phyloP scores from a whole-genome alignment of 306 rosid genomes.

The Vigna radiata region DNA sequence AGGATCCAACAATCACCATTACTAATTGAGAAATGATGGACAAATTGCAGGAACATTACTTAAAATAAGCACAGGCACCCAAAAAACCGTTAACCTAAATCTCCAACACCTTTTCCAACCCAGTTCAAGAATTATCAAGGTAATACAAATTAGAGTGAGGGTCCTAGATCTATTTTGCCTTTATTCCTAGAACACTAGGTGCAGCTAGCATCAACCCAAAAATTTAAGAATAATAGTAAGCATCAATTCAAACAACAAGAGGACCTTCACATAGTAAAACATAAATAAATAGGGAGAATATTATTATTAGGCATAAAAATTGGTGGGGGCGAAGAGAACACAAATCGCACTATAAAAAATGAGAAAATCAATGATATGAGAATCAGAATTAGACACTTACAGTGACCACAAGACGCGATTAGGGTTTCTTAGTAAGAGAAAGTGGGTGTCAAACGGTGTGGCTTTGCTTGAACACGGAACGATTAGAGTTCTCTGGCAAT shows the following conservation, averaged over 20 bases:
- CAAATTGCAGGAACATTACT: too few relatives aligned
- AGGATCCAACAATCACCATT: too few relatives aligned
- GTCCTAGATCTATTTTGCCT: neutral
- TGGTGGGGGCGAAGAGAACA: neutral
- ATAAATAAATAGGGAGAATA: too few relatives aligned
- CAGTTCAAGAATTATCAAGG: neutral
- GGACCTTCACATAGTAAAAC: neutral
- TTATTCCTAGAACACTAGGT: slow-evolving; percentile 14
- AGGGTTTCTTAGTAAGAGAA: neutral
- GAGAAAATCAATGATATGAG: too few relatives aligned
- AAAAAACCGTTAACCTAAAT: neutral
- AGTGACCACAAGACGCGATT: neutral
- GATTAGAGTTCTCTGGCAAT: too few relatives aligned
- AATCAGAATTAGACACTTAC: neutral
- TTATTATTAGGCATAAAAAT: neutral
- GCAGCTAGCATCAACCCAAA: neutral
- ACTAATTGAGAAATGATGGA: too few relatives aligned
- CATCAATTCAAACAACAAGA: neutral
- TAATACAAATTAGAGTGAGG: neutral
- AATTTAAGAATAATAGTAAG: too few relatives aligned
- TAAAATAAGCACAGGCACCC: too few relatives aligned
- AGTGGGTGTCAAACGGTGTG: neutral
- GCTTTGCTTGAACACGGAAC: neutral
- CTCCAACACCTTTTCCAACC: neutral
- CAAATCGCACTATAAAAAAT: neutral